These are phyloP conservation scores for Tilletiaria anomala DNA, from an alignment of 1,284 basidiomycete species.

Conservation along the genomic window DNA sequence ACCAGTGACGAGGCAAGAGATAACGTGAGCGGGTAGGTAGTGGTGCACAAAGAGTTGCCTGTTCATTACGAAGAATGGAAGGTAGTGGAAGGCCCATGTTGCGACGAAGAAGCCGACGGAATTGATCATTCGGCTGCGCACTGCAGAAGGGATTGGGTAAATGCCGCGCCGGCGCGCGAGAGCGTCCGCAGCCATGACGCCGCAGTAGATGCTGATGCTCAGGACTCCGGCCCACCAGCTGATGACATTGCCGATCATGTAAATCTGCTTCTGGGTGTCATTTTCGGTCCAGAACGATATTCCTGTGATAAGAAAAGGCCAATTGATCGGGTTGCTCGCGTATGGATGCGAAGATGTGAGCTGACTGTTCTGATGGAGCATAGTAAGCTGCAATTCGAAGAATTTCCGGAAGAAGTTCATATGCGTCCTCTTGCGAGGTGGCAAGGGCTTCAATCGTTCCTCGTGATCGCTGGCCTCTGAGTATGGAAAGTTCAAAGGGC, in stretches of 20 bases:
- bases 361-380: conserved; percentile 95
- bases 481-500: not conserved
- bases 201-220: conserved; percentile 69
- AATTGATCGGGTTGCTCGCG: conserved; percentile 81
- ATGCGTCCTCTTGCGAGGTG: conserved; percentile 56
- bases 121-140: conserved; percentile 80
- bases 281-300: conserved; percentile 87
- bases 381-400: conserved; percentile 76
- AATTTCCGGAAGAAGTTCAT: conserved; percentile 93
- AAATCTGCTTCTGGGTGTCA: conserved; percentile 54
- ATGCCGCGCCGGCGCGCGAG: conserved; percentile 70
- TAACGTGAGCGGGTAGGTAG: conserved; percentile 70
- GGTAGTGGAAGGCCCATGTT: conserved; percentile 88
- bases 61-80: conserved; percentile 95
- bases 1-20: conserved; percentile 78
- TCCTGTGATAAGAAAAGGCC: conserved; percentile 88
- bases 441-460: conserved; percentile 15
- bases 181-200: conserved; percentile 74
- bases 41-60: conserved; percentile 86
- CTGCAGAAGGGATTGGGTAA: conserved; percentile 61
- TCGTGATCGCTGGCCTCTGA: conserved; percentile 21
- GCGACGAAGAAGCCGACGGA: conserved; percentile 87
- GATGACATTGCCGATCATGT: conserved; percentile 82
- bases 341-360: conserved; percentile 91
- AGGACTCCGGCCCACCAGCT: conserved; percentile 90